A percentile compares a stretch with the other conserved stretches of the same genome.
phyloP scores from a whole-genome alignment of 768 basidiomycete genomes.

The Crassisporium funariophilum region DNA sequence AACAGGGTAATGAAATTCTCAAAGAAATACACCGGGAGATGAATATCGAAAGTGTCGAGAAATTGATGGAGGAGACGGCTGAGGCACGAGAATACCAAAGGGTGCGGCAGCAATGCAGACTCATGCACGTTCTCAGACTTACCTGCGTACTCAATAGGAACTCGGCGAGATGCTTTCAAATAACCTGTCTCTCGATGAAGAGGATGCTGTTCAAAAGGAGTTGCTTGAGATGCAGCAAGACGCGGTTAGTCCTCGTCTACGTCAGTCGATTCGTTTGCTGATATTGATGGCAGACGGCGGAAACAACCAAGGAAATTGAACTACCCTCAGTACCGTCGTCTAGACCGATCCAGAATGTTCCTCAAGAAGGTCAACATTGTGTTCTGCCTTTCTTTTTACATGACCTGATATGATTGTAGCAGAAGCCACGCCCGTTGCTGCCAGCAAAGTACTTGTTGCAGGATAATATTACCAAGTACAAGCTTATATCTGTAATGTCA shows the following conservation, averaged over 20 bases:
- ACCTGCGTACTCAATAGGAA: conserved; percentile 64
- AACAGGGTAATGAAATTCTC: conserved; percentile 91
- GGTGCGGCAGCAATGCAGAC: conserved; percentile 40
- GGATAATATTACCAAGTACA: conserved; percentile 19
- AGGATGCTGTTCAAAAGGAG: conserved; percentile 90
- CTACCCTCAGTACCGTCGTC: conserved; percentile 59
- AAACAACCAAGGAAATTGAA: conserved; percentile 30
- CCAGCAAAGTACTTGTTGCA: conserved; percentile 34
- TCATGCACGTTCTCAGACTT: background rate
- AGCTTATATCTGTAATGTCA: background rate
- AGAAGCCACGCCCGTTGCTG: conserved; percentile 9
- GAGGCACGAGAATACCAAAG: conserved; percentile 92
- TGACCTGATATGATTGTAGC: background rate
- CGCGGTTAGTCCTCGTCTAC: conserved; percentile 43
- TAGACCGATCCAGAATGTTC: conserved; percentile 37
- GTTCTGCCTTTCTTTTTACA: background rate
- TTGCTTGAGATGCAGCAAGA: conserved; percentile 68
- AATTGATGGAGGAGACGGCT: conserved; percentile 86
- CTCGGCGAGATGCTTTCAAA: conserved; percentile 85
- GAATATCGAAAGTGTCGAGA: conserved; percentile 92
- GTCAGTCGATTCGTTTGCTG: conserved; percentile 5
- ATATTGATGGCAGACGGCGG: conserved; percentile 29
- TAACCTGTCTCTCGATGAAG: conserved; percentile 83
- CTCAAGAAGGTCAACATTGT: conserved; percentile 32
- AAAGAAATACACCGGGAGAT: conserved; percentile 95